Conservation (phyloP, 495 filamentous ascomycete species). For the Penicillium arizonense region DNA sequence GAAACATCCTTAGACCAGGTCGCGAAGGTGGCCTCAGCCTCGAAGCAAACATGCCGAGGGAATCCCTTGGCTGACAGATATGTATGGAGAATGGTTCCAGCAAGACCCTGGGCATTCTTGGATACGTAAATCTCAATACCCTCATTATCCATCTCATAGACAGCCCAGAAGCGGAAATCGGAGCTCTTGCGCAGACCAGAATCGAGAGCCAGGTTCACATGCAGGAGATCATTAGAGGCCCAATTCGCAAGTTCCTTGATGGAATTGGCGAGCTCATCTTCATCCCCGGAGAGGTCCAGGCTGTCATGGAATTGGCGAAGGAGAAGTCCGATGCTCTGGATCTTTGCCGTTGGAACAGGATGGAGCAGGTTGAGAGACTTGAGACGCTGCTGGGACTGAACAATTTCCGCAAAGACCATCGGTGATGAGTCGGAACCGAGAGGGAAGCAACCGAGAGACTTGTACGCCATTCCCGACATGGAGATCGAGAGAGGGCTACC, state of each 20-base stretch:
- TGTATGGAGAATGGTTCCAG: conserved; percentile 54
- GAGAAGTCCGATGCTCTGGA: conserved; percentile 33
- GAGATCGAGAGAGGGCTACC: conserved; percentile 52
- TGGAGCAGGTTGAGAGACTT: conserved; percentile 46
- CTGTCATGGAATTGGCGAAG: conserved; percentile 33
- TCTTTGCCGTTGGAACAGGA: conserved; percentile 34
- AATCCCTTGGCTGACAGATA: conserved; percentile 52
- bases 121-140: conserved; percentile 52
- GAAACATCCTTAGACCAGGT: conserved; percentile 36
- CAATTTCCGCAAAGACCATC: conserved; percentile 46
- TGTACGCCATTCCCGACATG: conserved; percentile 42
- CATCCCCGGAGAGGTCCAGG: conserved; percentile 11
- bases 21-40: conserved; percentile 46
- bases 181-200: conserved; percentile 52
- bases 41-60: conserved; percentile 50
- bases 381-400: conserved; percentile 49
- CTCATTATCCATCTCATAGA: conserved; percentile 47
- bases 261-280: conserved; percentile 19
- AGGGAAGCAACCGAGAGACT: conserved; percentile 54
- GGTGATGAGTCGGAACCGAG: conserved; percentile 48
- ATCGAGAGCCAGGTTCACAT: conserved; percentile 48
- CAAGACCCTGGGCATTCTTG: conserved; percentile 50
- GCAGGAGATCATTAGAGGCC: conserved; percentile 27
- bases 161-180: conserved; percentile 54
- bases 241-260: conserved; percentile 35